These are phyloP conservation scores for Anacardium occidentale DNA, from an alignment of 345 rosid species.

Conservation along the genomic window DNA sequence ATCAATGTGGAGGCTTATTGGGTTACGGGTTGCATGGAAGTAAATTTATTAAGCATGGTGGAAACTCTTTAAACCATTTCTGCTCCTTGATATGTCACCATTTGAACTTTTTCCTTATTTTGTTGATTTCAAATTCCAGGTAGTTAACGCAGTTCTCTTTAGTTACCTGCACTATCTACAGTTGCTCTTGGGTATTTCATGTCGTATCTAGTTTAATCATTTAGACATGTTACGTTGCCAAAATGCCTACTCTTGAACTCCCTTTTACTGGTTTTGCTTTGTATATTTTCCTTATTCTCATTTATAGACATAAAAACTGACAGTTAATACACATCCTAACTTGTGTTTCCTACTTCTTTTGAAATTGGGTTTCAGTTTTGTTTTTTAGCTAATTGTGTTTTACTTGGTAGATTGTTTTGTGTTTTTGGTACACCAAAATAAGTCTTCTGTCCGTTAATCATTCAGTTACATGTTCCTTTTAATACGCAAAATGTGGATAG, in stretches of 20 bases:
- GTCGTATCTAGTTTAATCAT: neutral
- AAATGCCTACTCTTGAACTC: neutral
- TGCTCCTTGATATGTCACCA: neutral
- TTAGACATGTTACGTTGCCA: neutral
- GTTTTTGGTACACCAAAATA: slow-evolving; percentile 1
- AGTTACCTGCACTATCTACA: too few species aligned
- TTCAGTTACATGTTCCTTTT: slow-evolving; percentile 2
- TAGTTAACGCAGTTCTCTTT: neutral
- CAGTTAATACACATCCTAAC: neutral
- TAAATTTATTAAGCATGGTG: neutral
- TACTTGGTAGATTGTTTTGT: too few species aligned
- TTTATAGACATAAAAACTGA: neutral
- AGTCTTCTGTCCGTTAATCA: neutral
- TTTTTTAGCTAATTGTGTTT: neutral
- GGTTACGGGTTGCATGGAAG: neutral
- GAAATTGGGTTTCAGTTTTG: neutral
- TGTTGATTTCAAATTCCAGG: neutral
- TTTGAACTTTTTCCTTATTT: neutral
- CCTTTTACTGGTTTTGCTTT: neutral
- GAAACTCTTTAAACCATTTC: neutral
- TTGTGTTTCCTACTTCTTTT: neutral
- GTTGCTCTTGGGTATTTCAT: neutral
- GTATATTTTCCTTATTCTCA: neutral
- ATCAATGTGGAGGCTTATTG: neutral
- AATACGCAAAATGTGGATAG: neutral